Conservation (phyloP, 2,329 filamentous ascomycete genomes). For the Pseudocercospora ulei region DNA sequence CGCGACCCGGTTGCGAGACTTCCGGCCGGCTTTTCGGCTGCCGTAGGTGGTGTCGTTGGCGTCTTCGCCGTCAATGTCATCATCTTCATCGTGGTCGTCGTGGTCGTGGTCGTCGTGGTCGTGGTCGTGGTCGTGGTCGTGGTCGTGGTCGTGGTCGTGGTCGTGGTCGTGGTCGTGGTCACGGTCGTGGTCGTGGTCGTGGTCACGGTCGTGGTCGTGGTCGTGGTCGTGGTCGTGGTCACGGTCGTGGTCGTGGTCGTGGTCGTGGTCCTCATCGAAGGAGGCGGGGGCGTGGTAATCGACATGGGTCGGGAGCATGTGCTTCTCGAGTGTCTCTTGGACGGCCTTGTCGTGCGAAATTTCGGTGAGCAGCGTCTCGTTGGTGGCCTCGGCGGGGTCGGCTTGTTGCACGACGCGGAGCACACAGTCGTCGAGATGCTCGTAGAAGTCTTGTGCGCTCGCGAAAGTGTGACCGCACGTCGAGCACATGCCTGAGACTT, state of each 20-base stretch:
- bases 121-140: slow-evolving; percentile 52
- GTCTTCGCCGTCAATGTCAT: slow-evolving; percentile 46
- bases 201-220: slow-evolving; percentile 47
- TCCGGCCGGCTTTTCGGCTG: slow-evolving; percentile 41
- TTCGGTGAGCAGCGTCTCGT: slow-evolving; percentile 47
- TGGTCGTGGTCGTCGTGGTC: slow-evolving; percentile 46
- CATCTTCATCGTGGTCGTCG: slow-evolving; percentile 53
- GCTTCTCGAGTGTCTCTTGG: slow-evolving; percentile 49
- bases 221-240: slow-evolving; percentile 46
- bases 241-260: slow-evolving; percentile 50
- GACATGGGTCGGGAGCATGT: slow-evolving; percentile 46
- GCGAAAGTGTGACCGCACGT: slow-evolving; percentile 78
- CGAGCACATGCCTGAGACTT: slow-evolving; percentile 78
- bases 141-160: slow-evolving; percentile 49
- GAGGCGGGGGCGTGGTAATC: slow-evolving; percentile 36
- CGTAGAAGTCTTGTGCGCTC: slow-evolving; percentile 92
- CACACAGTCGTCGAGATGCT: slow-evolving; percentile 72
- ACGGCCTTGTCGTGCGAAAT: slow-evolving; percentile 53
- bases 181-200: slow-evolving; percentile 52
- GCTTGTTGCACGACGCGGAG: slow-evolving; percentile 53
- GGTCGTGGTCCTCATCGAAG: slow-evolving; percentile 48
- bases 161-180: slow-evolving; percentile 45
- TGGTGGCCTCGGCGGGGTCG: slow-evolving; percentile 50
- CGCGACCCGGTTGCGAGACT: slow-evolving; percentile 31
- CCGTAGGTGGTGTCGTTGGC: slow-evolving; percentile 48